Evolutionary conservation across 352 stramenopile species (phyloP), one percentile per base, ranked within the genome.

Genomic region (Globisporangium yorkense): DNA sequence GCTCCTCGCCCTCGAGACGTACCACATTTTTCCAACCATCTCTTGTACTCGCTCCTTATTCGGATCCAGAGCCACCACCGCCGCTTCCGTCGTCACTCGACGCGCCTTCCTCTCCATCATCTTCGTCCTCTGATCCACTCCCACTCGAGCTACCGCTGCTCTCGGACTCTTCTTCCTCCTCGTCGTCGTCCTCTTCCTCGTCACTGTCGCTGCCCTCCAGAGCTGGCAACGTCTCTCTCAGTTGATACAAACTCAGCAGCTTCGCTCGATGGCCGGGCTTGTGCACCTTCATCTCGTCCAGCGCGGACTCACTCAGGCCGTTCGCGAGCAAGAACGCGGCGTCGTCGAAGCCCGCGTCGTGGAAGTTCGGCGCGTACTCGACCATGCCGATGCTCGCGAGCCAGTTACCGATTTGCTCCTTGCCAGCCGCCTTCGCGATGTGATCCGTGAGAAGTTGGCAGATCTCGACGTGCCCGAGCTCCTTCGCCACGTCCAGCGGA

Each of bases 181-280:
- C 44, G 10, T 49, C 43, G 16, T 48, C 45, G n/a, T 56, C 54
- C 18, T 64, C 57, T 4, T 59, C 40, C 0, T 66, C 63, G 6
- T 51, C 54, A 20, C 54, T 64, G 45, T 29, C 58, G n/a, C 51
- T 21, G 2, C 50, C 64, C 9, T 29, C 40, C 2, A 61, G 15
- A 5, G 51, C 55, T 10, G 53, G 51, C 0, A 91, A 48, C 37
- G 88, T 87, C 18, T 86, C 76, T 37, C 72, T 71, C 5, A 93
- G 67, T 29, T 79, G 63, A 43, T 90, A 94, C 35, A 92, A 62
- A 53, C 51, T 74, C 54, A 73, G 48, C 4, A 92, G 68, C 57
- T 92, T 94, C 20, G 75, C 68, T 16, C 80, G 80, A 27, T 94
- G 85, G 0, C 85, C 85, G 21, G 71, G 69, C 55, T 89, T 92